Conservation (phyloP, 306 rosid genomes). For the Ormosia emarginata region DNA sequence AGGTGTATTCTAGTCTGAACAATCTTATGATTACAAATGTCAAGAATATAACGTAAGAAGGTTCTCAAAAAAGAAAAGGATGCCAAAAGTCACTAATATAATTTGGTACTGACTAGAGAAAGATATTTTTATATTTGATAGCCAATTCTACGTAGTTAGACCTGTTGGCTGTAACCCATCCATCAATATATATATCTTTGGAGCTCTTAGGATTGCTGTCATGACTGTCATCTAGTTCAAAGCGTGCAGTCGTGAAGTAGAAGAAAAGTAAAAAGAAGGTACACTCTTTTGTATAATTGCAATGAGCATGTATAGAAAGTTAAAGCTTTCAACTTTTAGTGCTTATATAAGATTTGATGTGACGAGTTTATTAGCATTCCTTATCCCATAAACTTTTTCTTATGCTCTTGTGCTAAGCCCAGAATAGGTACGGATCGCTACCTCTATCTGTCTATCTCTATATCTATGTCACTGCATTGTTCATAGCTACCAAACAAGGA, state of each 20-base stretch:
- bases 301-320: slow-evolving; percentile 4
- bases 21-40: neutral
- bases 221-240: neutral
- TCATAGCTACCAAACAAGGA: neutral
- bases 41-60: slow-evolving; percentile 2
- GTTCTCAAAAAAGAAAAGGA: neutral
- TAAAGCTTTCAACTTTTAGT: slow-evolving; percentile 6
- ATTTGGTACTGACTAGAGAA: slow-evolving; percentile 2
- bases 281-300: slow-evolving; percentile 8
- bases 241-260: slow-evolving; percentile 26
- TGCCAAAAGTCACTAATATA: slow-evolving; percentile 10
- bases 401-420: slow-evolving; percentile 11
- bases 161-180: neutral
- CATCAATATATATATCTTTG: neutral
- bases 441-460: neutral
- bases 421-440: slow-evolving; percentile 1
- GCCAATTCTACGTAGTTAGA: neutral
- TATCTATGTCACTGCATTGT: slow-evolving; percentile 12
- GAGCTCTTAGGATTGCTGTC: neutral
- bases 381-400: neutral
- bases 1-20: neutral
- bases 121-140: slow-evolving; percentile 4
- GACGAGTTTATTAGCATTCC: neutral
- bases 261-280: slow-evolving; percentile 31
- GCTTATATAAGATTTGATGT: slow-evolving; percentile 24